Evolutionary conservation across 441 rosid genomes (phyloP), one percentile per base, ranked within the genome.

Genomic region (Syzygium syzygioides): DNA sequence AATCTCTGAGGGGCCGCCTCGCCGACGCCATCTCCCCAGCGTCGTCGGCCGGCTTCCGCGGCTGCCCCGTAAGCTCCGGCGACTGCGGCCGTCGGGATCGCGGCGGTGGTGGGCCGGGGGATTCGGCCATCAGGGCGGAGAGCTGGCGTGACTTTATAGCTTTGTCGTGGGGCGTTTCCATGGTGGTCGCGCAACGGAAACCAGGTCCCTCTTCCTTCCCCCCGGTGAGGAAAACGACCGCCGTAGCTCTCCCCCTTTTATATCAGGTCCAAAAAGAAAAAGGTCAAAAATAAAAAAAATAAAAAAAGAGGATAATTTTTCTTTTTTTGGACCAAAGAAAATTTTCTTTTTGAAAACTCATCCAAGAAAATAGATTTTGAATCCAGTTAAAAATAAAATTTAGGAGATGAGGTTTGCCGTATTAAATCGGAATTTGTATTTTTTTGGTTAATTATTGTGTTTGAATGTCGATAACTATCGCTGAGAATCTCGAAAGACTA

Each of bases 1-100:
- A 54, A 88, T 89, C 89, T 10, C 57, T 55, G 3, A 84, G 30
- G 20, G 80, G 54, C 45, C 87, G 91, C 90, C 23, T 94, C 71
- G 87, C 48, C 48, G 9, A 45, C 48, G 9, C 88, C 90, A 91
- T 87, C 11, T 55, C 59, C 52, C 6, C 52, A 2, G 83, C 28
- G 26, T 12, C 17, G 83, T 25, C 83, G 52, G 48, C 48, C 48
- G 83, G 83, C 83, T 71, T 71, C 83, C 83, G 83, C n/a, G 50
- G 83, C 83, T 71, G 83, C 14, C 17, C 83, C 0, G 52, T 15
- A 28, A 48, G 83, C 50, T 37, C 83, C 52, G 52, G 83, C 28
- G 17, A 37, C 80, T 20, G 50, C 83, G 3, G 52, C n/a, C n/a
- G 28, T 5, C 28, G 50, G 17, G 80, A 71, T 71, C 80, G 83